These are phyloP conservation scores for Schizochytrium sp. DNA, from an alignment of 108 stramenopile genomes.

Conservation along the genomic window DNA sequence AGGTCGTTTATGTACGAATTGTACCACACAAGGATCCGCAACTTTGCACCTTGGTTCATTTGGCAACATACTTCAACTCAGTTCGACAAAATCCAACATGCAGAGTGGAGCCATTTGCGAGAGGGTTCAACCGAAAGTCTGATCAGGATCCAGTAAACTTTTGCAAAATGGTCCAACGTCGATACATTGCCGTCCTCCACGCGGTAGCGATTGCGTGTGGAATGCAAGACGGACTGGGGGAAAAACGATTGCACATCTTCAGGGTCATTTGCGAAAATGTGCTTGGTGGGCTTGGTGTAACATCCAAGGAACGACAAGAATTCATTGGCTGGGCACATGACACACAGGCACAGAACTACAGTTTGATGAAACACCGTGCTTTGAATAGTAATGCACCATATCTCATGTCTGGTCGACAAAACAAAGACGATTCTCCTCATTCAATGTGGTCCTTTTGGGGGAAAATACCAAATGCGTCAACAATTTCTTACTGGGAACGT, in stretches of 20 bases:
- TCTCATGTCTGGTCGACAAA: neutral
- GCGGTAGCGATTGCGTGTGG: neutral
- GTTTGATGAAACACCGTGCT: neutral
- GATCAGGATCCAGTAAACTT: neutral
- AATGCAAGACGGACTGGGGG: neutral
- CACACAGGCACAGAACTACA: neutral
- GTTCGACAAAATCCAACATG: neutral
- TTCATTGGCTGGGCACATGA: neutral
- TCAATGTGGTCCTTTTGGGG: neutral
- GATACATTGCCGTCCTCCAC: neutral
- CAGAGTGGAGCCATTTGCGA: neutral
- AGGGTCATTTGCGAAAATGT: neutral
- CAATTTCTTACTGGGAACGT: neutral
- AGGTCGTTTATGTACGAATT: neutral
- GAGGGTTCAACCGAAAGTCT: neutral
- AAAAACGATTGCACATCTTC: neutral
- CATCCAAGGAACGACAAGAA: neutral
- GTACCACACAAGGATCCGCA: slow-evolving; percentile 1
- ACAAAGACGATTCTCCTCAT: neutral
- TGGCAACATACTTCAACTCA: neutral
- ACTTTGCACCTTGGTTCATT: neutral
- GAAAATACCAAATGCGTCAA: neutral
- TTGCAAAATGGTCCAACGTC: neutral
- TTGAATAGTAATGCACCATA: neutral
- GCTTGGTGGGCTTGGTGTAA: slow-evolving; percentile 20